Evolutionary conservation across 306 rosid genomes (phyloP).

Genomic region (Herpetospermum pedunculosum): DNA sequence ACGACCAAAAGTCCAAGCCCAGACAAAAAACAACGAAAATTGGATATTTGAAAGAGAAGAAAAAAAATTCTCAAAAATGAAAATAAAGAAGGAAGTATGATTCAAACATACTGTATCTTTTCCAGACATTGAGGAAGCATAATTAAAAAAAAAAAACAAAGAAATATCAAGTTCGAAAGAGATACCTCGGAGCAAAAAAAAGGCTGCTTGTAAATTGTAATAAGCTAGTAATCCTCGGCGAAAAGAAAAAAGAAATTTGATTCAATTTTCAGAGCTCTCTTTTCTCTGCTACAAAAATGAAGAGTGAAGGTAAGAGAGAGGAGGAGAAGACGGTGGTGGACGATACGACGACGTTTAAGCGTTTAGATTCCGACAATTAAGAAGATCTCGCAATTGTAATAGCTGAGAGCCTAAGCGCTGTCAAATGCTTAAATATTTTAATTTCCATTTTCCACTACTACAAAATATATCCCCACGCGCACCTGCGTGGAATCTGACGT

Average conservation of each 20-base stretch:
- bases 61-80: not conserved
- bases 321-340: slow-evolving; percentile 5
- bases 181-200: slow-evolving; percentile 6
- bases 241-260: not conserved
- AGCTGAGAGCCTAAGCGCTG: not conserved
- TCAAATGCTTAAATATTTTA: not conserved
- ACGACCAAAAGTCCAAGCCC: not conserved
- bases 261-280: slow-evolving; percentile 3
- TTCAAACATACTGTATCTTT: not conserved
- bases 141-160: not conserved
- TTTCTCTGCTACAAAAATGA: not conserved
- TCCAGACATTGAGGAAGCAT: not conserved
- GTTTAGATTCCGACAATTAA: slow-evolving; percentile 22
- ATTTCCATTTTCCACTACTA: not conserved
- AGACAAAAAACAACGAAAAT: not conserved
- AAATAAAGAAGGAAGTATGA: not conserved
- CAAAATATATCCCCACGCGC: slow-evolving; percentile 4
- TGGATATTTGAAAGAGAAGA: not conserved
- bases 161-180: not conserved
- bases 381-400: slow-evolving; percentile 11
- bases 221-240: not conserved
- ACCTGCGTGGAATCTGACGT: not conserved
- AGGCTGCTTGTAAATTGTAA: not conserved
- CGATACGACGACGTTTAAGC: slow-evolving; percentile 7
- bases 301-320: not conserved